These are phyloP conservation scores for Colletotrichum salicis DNA, from an alignment of 2,329 filamentous ascomycete species.

Conservation along the genomic window DNA sequence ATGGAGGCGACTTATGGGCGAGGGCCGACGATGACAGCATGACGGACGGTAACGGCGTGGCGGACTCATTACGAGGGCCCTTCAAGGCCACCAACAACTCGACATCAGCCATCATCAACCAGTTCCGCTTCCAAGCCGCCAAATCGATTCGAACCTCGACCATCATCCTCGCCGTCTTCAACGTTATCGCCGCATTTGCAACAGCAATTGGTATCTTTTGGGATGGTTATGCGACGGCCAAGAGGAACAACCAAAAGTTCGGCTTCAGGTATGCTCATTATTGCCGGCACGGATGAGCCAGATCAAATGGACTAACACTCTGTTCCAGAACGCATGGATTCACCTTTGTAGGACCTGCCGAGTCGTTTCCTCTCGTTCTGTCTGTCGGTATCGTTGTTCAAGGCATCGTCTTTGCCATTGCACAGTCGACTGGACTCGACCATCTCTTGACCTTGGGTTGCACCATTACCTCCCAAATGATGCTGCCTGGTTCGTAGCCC, in stretches of 20 bases:
- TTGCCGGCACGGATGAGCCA: not conserved
- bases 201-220: constrained; percentile 67
- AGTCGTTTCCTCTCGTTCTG: constrained; percentile 66
- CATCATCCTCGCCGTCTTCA: constrained; percentile 70
- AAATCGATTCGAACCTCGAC: constrained; percentile 70
- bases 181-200: constrained; percentile 66
- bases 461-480: constrained; percentile 63
- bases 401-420: constrained; percentile 65
- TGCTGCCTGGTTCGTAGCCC: constrained; percentile 65
- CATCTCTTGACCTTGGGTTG: constrained; percentile 64
- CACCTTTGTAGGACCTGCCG: constrained; percentile 57
- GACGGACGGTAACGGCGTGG: constrained; percentile 38
- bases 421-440: constrained; percentile 66
- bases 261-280: constrained; percentile 52
- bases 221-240: constrained; percentile 61
- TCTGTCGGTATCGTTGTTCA: constrained; percentile 68
- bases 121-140: constrained; percentile 62
- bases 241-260: constrained; percentile 52
- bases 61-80: constrained; percentile 41
- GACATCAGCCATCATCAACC: constrained; percentile 60
- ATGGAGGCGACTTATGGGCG: constrained; percentile 40
- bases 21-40: constrained; percentile 39
- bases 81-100: constrained; percentile 43
- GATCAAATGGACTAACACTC: not conserved
- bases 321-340: constrained; percentile 49